A percentile compares a stretch with the other conserved stretches of the same genome.
Conservation (phyloP, 2,329 filamentous ascomycete genomes). For the Trichoderma guizhouense region DNA sequence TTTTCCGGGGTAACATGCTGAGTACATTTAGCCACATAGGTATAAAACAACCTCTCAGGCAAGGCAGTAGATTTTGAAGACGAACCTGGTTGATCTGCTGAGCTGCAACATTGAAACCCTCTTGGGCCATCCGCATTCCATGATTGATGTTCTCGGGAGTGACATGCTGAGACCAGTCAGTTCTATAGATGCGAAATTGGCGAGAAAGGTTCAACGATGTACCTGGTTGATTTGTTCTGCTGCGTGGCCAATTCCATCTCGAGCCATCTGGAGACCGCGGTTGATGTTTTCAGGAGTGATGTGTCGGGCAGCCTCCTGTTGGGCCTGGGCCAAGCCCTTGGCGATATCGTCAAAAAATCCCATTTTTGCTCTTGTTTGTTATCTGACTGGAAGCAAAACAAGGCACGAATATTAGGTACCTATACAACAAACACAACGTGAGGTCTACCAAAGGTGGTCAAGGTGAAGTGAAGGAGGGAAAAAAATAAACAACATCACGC, state of each 20-base stretch:
- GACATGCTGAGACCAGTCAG: not conserved
- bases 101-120: not conserved
- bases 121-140: not conserved
- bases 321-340: not conserved
- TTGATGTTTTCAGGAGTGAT: constrained; percentile 5
- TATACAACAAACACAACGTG: not conserved
- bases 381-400: not conserved
- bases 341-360: not conserved
- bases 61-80: not conserved
- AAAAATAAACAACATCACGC: not conserved
- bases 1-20: not conserved
- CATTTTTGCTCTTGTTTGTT: not conserved
- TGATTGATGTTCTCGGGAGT: not conserved
- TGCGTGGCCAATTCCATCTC: not conserved
- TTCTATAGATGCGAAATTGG: not conserved
- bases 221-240: constrained; percentile 1
- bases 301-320: constrained; percentile 2
- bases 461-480: not conserved
- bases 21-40: not conserved
- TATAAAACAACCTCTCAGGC: not conserved
- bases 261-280: not conserved
- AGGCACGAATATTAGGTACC: accelerated
- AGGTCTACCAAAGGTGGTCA: not conserved
- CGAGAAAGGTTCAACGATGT: no score
- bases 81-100: not conserved